Base-by-base conservation (phyloP, 768 basidiomycete genomes). In the Rubroboletus satanas region DNA sequence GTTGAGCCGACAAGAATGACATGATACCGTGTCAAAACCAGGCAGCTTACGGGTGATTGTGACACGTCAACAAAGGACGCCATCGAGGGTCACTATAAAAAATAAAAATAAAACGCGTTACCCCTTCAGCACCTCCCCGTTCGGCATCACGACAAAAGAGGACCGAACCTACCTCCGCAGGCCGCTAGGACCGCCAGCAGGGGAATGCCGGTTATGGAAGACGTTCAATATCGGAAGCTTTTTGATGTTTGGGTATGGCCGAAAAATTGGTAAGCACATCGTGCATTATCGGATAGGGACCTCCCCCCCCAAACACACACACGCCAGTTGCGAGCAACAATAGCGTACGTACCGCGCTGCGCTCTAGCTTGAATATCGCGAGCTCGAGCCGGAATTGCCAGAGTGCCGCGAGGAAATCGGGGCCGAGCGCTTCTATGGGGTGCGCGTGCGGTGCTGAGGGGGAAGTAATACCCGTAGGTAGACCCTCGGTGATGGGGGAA, bases 171-270 rank as follows among this genome's bases (percentile, higher is more conserved):
- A 65, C 21, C 63, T n/a, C 42, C 48, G 28, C 18, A 38, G 37
- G 9, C 4, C 29, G 31, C 21, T 21, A 21, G 21, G 21, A 21
- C 21, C 21, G n/a, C 46, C 43, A 3, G 41, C 35, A 32, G 33
- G 50, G 5, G 28, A 42, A 18, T 45, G 46, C 44, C 33, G 11
- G 17, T 31, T 9, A 38, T 14, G 56, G 52, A 66, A 65, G 17
- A 57, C 62, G 43, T 61, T 65, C 55, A 63, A 52, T 49, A 61
- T 7, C 29, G 62, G 64, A 31, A 66, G 56, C 64, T 65, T 21
- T 21, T 21, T 21, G 21, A 21, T 21, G 21, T 21, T 21, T 21
- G 21, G 21, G 21, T 21, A 2, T 4, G 14, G 31, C 11, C 39
- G 31, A 21, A 21, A 45, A 26, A 60, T 32, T 5, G 3, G 26